Evolutionary conservation across 2,329 filamentous ascomycete species (phyloP), one percentile per base, ranked within the genome.

Genomic region (Aphanoascus verrucosus): DNA sequence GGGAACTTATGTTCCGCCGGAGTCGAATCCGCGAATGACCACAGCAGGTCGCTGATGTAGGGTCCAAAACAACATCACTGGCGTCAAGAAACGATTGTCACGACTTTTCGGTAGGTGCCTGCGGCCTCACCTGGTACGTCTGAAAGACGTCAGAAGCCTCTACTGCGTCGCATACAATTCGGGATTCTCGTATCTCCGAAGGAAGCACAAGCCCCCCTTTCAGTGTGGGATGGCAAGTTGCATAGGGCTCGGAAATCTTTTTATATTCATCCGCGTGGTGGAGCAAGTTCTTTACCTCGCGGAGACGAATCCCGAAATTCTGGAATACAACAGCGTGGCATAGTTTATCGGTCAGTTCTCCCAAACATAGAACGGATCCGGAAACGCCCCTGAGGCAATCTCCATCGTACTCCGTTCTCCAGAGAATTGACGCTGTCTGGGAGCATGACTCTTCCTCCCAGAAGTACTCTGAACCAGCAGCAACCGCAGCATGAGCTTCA

Each of bases 401-500:
- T 11, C 23, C 14, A 15, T 42, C 34, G 19, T 50, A 19, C 14
- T 47, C 20, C n/a, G 49, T 56, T 46, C 44, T 46, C 44, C 49
- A 55, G 6, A 55, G 41, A 23, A 55, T 46, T n/a, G 53, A 35
- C 11, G 47, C 52, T n/a, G 32, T 46, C 44, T 32, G 23, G 31
- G 23, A 32, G 44, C 23, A 35, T 32, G 28, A 34, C 20, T 50
- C 31, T 31, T 37, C 31, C 41, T 20, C 44, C 43, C 55, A 57
- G 12, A 57, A 48, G 41, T 57, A 57, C 37, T 49, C 48, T 6
- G 55, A 42, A n/a, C 55, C 55, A 49, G 48, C 52, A 37, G 48
- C 32, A 9, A 38, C 20, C 19, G 52, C 52, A n/a, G 23, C 31
- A 17, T 35, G 44, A 34, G 44, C 28, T n/a, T 44, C 20, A 17